phyloP scores from a whole-genome alignment of 257 asterid species.

The Cordia subcordata region DNA sequence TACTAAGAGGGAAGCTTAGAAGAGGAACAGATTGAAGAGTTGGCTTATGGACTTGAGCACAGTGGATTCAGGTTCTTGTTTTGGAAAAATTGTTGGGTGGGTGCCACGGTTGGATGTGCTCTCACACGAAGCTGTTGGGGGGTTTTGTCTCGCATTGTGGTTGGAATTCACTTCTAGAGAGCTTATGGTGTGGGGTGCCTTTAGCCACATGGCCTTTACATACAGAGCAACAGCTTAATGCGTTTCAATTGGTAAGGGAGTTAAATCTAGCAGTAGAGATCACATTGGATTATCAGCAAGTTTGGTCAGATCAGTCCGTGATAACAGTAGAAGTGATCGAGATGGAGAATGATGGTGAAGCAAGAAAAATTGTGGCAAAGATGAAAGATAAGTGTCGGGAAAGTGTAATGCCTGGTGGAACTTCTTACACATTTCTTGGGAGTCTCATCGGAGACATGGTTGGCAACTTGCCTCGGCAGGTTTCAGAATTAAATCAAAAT shows the following conservation, averaged over 20 bases:
- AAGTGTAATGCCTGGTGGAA: constrained; percentile 39
- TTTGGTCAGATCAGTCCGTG: constrained; percentile 12
- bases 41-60: constrained; percentile 43
- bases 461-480: not conserved
- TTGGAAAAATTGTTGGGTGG: constrained; percentile 60
- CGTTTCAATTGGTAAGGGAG: constrained; percentile 54
- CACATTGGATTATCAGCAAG: constrained; percentile 27
- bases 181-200: constrained; percentile 58
- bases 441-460: constrained; percentile 6
- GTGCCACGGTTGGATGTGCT: constrained; percentile 42
- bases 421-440: constrained; percentile 23
- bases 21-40: constrained; percentile 28
- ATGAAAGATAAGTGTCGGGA: constrained; percentile 37
- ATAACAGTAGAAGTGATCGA: constrained; percentile 32
- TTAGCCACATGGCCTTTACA: constrained; percentile 60
- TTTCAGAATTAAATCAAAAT: no score
- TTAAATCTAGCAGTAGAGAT: constrained; percentile 41
- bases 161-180: constrained; percentile 63
- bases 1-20: constrained; percentile 47
- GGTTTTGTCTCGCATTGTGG: constrained; percentile 72
- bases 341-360: constrained; percentile 35
- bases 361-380: constrained; percentile 26
- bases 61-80: constrained; percentile 47
- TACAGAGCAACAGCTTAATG: constrained; percentile 57
- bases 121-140: constrained; percentile 39